Percentiles rank a stretch among this genome's conserved stretches.
Evolutionary conservation across 2,329 filamentous ascomycete genomes (phyloP).

Genomic region (Colletotrichum sp.): DNA sequence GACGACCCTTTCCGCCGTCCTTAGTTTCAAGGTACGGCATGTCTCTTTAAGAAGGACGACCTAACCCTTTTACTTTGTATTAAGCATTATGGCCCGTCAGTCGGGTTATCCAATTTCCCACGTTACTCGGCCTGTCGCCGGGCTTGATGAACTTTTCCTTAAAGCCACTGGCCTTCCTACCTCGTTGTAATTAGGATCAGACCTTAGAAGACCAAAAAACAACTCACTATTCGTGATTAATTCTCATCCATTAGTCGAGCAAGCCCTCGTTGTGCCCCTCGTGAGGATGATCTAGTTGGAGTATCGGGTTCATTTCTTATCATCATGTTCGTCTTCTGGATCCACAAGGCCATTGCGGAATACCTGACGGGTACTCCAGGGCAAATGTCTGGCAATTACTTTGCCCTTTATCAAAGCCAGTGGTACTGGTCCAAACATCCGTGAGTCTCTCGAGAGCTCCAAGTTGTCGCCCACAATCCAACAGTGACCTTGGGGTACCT

Average conservation of each 20-base stretch:
- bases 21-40: neutral
- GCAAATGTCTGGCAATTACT: constrained; percentile 69
- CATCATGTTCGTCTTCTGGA: constrained; percentile 17
- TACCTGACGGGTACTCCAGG: constrained; percentile 56
- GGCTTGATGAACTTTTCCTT: constrained; percentile 18
- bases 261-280: neutral
- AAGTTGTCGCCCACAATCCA: constrained; percentile 92
- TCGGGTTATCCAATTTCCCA: constrained; percentile 9
- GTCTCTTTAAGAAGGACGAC: constrained; percentile 1
- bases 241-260: neutral
- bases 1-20: neutral
- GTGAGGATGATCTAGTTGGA: neutral
- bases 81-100: constrained; percentile 22
- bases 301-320: neutral
- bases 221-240: constrained; percentile 2
- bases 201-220: constrained; percentile 18
- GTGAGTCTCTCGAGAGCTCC: constrained; percentile 82
- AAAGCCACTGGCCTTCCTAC: constrained; percentile 8
- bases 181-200: constrained; percentile 22
- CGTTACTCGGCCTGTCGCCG: constrained; percentile 7
- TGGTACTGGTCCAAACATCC: constrained; percentile 85
- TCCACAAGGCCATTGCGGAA: constrained; percentile 49
- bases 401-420: constrained; percentile 86
- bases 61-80: constrained; percentile 28
- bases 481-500: constrained; percentile 92